These are phyloP conservation scores for Candida alai DNA, from an alignment of 805 yeast species.

Conservation along the genomic window DNA sequence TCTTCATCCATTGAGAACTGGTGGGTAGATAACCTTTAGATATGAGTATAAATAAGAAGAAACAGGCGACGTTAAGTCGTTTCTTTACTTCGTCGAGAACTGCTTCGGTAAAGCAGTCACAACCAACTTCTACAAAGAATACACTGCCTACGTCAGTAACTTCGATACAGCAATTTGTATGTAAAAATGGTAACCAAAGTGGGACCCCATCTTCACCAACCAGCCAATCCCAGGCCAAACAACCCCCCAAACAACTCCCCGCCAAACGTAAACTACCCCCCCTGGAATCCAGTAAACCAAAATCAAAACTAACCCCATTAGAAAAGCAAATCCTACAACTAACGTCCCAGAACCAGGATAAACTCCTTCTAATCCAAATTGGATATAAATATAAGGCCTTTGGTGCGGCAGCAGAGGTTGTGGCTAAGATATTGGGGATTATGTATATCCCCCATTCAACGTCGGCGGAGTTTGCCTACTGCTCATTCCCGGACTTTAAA, in stretches of 20 bases:
- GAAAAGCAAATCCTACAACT: conserved; percentile 74
- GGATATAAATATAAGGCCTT: conserved; percentile 90
- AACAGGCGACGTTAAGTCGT: conserved; percentile 4
- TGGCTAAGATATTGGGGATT: conserved; percentile 61
- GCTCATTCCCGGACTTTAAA: conserved; percentile 78
- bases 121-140: too few relatives aligned
- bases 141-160: too few relatives aligned
- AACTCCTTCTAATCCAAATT: conserved; percentile 75
- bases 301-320: conserved; percentile 51
- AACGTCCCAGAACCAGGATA: conserved; percentile 58
- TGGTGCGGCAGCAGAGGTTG: conserved; percentile 78
- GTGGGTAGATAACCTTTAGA: too few relatives aligned
- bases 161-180: background rate
- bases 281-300: conserved; percentile 42
- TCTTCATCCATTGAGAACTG: too few relatives aligned
- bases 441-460: conserved; percentile 58
- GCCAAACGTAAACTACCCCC: background rate
- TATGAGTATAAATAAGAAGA: background rate
- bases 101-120: too few relatives aligned
- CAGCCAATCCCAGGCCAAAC: background rate
- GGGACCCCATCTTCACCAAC: background rate
- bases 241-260: background rate
- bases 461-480: conserved; percentile 59
- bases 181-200: background rate
- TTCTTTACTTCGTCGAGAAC: conserved; percentile 5